phyloP scores from a whole-genome alignment of 306 rosid genomes.

The Prunus davidiana region DNA sequence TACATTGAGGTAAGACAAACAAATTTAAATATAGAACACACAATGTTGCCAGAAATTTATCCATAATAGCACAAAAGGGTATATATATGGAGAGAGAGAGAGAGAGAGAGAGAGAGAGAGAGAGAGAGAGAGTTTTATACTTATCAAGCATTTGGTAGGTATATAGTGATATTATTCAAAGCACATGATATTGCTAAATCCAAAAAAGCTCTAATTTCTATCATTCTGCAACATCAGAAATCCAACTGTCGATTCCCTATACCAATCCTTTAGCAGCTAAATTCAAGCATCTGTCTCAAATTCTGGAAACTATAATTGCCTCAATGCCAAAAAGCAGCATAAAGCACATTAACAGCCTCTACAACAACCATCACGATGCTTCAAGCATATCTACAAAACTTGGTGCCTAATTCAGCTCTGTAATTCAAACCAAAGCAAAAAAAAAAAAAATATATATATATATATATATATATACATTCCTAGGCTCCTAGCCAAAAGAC shows the following conservation, averaged over 20 bases:
- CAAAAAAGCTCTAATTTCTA: neutral
- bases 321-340: neutral
- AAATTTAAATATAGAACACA: neutral
- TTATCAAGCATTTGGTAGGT: neutral
- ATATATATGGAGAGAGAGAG: neutral
- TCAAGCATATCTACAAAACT: neutral
- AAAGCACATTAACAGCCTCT: neutral
- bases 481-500: neutral
- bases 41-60: neutral
- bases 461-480: neutral
- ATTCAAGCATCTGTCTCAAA: neutral
- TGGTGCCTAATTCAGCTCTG: neutral
- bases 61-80: neutral
- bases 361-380: neutral
- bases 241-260: neutral
- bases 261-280: neutral
- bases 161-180: neutral
- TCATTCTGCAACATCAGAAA: neutral
- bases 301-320: neutral
- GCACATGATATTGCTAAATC: neutral
- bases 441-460: neutral
- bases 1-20: neutral
- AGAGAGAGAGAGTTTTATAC: neutral
- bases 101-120: too few species aligned
- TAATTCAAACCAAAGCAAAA: neutral